Evolutionary conservation across 202 grass and related monocot genomes (phyloP).

Genomic region (Schoenoplectus triqueter): DNA sequence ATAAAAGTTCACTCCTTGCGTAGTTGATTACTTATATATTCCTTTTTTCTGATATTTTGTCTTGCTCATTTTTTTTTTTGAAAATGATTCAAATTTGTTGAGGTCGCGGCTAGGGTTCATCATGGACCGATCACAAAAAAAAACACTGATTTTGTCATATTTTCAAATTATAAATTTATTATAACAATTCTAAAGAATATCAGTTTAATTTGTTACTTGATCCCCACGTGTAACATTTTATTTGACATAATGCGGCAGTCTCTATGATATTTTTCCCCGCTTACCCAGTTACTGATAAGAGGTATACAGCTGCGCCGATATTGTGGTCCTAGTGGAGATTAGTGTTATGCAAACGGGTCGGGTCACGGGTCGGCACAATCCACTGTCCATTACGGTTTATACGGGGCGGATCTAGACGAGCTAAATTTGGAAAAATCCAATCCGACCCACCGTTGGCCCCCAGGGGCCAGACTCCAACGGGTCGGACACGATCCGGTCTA

Average conservation of each 20-base stretch:
- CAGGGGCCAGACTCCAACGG: too few species aligned
- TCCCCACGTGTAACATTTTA: constrained; percentile 1
- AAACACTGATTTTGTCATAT: not conserved
- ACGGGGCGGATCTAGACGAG: too few species aligned
- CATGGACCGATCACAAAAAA: not conserved
- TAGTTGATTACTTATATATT: not conserved
- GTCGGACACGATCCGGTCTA: too few species aligned
- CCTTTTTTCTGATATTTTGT: not conserved
- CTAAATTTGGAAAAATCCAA: too few species aligned
- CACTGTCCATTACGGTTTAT: too few species aligned
- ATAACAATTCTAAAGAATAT: not conserved
- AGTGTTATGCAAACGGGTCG: too few species aligned
- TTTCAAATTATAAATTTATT: not conserved
- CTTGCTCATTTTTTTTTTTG: not conserved
- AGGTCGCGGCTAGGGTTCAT: constrained; percentile 25
- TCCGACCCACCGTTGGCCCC: too few species aligned
- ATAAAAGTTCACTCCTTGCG: not conserved
- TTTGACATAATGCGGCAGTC: not conserved
- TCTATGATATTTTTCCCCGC: not conserved
- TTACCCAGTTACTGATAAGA: not conserved
- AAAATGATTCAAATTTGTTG: not conserved
- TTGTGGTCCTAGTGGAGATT: not conserved
- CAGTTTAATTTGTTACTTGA: not conserved
- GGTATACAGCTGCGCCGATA: not conserved
- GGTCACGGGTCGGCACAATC: too few species aligned